Evolutionary conservation across 1,284 basidiomycete genomes (phyloP).

Genomic region (Meira nashicola): DNA sequence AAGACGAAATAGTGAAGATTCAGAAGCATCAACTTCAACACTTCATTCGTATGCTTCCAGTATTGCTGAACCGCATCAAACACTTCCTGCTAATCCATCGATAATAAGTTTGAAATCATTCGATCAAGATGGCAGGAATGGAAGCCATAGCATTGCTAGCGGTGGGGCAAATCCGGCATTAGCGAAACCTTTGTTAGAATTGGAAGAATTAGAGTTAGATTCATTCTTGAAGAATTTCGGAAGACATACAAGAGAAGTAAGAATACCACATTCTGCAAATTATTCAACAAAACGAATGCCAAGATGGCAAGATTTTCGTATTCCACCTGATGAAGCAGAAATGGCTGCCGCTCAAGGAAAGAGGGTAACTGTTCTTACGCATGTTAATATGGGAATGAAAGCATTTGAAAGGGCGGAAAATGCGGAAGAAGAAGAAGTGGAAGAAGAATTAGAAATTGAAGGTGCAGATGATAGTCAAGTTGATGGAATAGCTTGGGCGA

Average conservation of each 20-base stretch:
- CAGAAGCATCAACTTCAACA: background rate
- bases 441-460: slow-evolving; percentile 3
- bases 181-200: slow-evolving; percentile 41
- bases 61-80: background rate
- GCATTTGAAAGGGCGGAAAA: slow-evolving; percentile 13
- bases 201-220: slow-evolving; percentile 50
- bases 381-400: slow-evolving; percentile 46
- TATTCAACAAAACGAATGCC: slow-evolving; percentile 42
- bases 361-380: slow-evolving; percentile 25
- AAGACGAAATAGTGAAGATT: background rate
- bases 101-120: slow-evolving; percentile 9
- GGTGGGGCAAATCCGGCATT: slow-evolving; percentile 35
- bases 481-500: slow-evolving; percentile 48
- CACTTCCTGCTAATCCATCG: slow-evolving; percentile 1
- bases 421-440: slow-evolving; percentile 3
- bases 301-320: slow-evolving; percentile 47
- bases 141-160: slow-evolving; percentile 22
- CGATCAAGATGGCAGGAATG: background rate
- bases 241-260: slow-evolving; percentile 46
- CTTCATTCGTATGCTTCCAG: background rate
- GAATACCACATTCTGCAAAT: slow-evolving; percentile 25
- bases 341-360: slow-evolving; percentile 25
- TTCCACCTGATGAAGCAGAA: slow-evolving; percentile 36
- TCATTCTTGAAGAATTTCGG: slow-evolving; percentile 47
- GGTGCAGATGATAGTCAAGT: slow-evolving; percentile 31